Conservation (phyloP, 768 basidiomycete species). For the Naematelia aurantialba region DNA sequence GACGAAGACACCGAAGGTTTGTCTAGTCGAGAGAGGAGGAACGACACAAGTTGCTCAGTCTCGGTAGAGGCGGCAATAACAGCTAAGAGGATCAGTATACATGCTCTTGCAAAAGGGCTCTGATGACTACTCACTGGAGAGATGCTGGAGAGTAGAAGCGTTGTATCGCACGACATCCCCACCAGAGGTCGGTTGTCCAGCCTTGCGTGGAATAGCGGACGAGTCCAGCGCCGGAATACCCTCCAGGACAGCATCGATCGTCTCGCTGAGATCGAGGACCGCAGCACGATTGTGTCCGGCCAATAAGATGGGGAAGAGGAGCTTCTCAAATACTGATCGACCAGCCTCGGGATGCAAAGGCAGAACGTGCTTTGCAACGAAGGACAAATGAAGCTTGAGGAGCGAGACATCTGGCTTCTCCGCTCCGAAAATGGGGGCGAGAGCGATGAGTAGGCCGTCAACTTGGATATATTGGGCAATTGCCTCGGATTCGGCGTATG, state of each 20-base stretch:
- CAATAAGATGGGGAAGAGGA: slow-evolving; percentile 71
- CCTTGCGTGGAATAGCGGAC: slow-evolving; percentile 55
- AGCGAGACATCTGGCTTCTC: slow-evolving; percentile 22
- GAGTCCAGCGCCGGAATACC: slow-evolving; percentile 1
- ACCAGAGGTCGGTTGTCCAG: slow-evolving; percentile 8
- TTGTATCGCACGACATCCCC: not conserved
- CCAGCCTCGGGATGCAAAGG: slow-evolving; percentile 48
- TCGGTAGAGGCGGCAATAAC: not conserved
- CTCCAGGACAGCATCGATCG: not conserved
- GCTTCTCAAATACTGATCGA: slow-evolving; percentile 54
- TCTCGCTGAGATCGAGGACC: slow-evolving; percentile 4
- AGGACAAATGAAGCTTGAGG: slow-evolving; percentile 55
- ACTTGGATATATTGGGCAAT: slow-evolving; percentile 52
- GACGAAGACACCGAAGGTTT: slow-evolving; percentile 56
- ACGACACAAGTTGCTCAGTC: slow-evolving; percentile 2
- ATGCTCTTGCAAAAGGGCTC: slow-evolving; percentile 22
- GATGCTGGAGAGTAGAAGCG: slow-evolving; percentile 11
- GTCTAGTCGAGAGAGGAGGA: slow-evolving; percentile 58
- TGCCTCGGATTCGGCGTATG: slow-evolving; percentile 60
- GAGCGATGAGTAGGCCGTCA: slow-evolving; percentile 30
- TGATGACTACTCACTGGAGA: slow-evolving; percentile 49
- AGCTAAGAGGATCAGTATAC: not conserved
- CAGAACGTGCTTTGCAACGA: slow-evolving; percentile 57
- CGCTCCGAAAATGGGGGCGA: slow-evolving; percentile 17
- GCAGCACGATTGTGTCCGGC: slow-evolving; percentile 69